Percentiles rank a stretch among this genome's conserved stretches.
These are phyloP conservation scores for Quercus parvula DNA, from an alignment of 306 rosid species.

Conservation along the genomic window DNA sequence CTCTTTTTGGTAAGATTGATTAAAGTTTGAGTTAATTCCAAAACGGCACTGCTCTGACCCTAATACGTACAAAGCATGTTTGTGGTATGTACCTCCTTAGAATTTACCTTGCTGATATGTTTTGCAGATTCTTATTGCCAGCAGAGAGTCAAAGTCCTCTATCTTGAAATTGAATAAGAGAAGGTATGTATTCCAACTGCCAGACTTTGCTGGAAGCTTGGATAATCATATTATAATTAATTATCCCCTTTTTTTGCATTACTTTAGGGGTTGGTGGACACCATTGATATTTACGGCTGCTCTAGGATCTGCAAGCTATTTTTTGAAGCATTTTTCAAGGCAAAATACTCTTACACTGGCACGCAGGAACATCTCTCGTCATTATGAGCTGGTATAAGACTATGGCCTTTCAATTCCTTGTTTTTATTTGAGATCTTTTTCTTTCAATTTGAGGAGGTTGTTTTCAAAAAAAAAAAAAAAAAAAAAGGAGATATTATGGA, in stretches of 20 bases:
- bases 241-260: not conserved
- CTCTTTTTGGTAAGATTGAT: constrained; percentile 49
- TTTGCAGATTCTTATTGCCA: constrained; percentile 79
- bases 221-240: not conserved
- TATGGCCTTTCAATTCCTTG: not conserved
- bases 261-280: constrained; percentile 90
- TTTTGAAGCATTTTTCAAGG: constrained; percentile 66
- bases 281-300: constrained; percentile 74
- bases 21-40: not conserved
- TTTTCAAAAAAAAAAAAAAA: no score
- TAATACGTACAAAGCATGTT: not conserved
- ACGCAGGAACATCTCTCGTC: constrained; percentile 87
- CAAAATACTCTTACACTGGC: constrained; percentile 85
- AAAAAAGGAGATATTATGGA: no score
- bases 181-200: constrained; percentile 35
- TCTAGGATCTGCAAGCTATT: constrained; percentile 70
- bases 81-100: not conserved
- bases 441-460: no score
- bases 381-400: constrained; percentile 71
- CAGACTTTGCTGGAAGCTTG: not conserved
- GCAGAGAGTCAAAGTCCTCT: constrained; percentile 57
- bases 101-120: not conserved
- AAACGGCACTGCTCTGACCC: not conserved
- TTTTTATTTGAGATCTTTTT: not conserved
- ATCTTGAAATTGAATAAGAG: constrained; percentile 45